Conservation (phyloP, 352 stramenopile species). For the Phytophthora pluvialis region DNA sequence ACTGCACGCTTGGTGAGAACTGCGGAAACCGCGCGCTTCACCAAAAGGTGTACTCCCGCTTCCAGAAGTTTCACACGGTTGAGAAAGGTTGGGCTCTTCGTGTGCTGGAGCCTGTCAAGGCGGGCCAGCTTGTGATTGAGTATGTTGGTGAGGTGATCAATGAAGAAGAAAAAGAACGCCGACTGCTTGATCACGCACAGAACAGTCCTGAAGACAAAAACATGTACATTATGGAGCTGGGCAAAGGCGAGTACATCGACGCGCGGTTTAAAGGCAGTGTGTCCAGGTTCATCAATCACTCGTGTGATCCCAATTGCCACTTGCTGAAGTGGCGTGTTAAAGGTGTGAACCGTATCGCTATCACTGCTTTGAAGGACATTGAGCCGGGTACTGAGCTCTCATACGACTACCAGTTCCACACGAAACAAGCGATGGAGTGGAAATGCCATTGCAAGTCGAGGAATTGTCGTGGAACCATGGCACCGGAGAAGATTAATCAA, state of each 20-base stretch:
- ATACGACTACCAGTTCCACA: slow-evolving; percentile 96
- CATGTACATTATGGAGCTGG: slow-evolving; percentile 96
- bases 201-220: slow-evolving; percentile 95
- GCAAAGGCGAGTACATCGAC: slow-evolving; percentile 95
- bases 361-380: slow-evolving; percentile 92
- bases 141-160: slow-evolving; percentile 96
- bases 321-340: slow-evolving; percentile 96
- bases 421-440: slow-evolving; percentile 85
- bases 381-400: slow-evolving; percentile 90
- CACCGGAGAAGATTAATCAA: slow-evolving; percentile 78
- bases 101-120: slow-evolving; percentile 79
- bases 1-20: slow-evolving; percentile 90
- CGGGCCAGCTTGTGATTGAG: slow-evolving; percentile 92
- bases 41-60: slow-evolving; percentile 76
- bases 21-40: slow-evolving; percentile 93
- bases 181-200: slow-evolving; percentile 82
- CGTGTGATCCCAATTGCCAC: slow-evolving; percentile 95
- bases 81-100: slow-evolving; percentile 94
- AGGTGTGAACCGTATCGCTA: slow-evolving; percentile 92
- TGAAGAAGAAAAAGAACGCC: slow-evolving; percentile 90
- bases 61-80: slow-evolving; percentile 76
- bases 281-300: slow-evolving; percentile 98
- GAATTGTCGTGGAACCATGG: slow-evolving; percentile 89
- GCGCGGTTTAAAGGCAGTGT: slow-evolving; percentile 93
- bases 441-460: slow-evolving; percentile 85